phyloP scores from a whole-genome alignment of 345 rosid genomes.

The Cardiospermum halicacabum region DNA sequence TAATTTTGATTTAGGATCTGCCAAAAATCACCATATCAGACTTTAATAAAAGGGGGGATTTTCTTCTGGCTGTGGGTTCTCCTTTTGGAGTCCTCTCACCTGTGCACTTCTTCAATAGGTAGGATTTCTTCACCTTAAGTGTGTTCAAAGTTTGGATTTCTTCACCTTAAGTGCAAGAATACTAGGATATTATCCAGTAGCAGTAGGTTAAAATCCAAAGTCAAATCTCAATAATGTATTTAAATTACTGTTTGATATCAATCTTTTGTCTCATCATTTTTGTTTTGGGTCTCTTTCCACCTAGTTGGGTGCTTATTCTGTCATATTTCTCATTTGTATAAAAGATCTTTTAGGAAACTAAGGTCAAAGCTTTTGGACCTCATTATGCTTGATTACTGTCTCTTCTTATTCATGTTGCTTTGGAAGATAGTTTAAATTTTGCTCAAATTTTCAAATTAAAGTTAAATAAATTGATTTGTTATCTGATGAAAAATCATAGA shows the following conservation, averaged over 20 bases:
- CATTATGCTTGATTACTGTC: background rate
- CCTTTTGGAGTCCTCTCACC: constrained; percentile 94
- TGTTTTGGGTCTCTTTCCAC: background rate
- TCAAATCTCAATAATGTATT: background rate
- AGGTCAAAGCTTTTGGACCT: background rate
- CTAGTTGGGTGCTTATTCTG: background rate
- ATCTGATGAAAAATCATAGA: background rate
- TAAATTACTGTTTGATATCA: background rate
- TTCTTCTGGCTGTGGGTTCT: constrained; percentile 78
- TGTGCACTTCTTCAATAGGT: constrained; percentile 89
- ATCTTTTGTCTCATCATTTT: background rate
- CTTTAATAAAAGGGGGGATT: constrained; percentile 53
- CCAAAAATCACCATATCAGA: constrained; percentile 38
- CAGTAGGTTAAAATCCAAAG: background rate
- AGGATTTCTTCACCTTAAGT: constrained; percentile 15
- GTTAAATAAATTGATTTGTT: background rate
- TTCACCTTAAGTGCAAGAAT: no score
- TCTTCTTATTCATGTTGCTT: background rate
- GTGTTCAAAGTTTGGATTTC: constrained; percentile 9
- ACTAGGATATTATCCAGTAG: constrained; percentile 16
- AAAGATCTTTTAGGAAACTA: background rate
- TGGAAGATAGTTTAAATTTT: background rate
- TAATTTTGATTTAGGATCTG: constrained; percentile 43
- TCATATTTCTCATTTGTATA: background rate
- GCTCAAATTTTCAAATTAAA: background rate